A percentile compares a stretch with the other conserved stretches of the same genome.
phyloP scores from a whole-genome alignment of 129 eudicot species.

The Helianthus annuus region HanXRQr2.0-SUNRISE NC_035442.2:20475093-20475592 shows the following conservation, averaged over 20 bases:
- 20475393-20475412: not conserved
- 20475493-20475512: not conserved
- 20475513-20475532: not conserved
- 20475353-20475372: not conserved
- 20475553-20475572: constrained; percentile 47
- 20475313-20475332: not conserved
- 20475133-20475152: not conserved
- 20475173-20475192: constrained; percentile 97
- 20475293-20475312: not conserved
- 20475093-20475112: not conserved
- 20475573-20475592: constrained; percentile 67
- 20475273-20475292: not conserved
- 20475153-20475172: constrained; percentile 75
- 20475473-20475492: constrained; percentile 35
- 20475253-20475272: not conserved
- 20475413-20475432: constrained; percentile 70
- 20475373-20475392: not conserved
- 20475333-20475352: not conserved
- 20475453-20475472: constrained; percentile 51
- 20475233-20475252: constrained; percentile 3
- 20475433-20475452: constrained; percentile 75
- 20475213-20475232: constrained; percentile 55
- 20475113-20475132: not conserved
- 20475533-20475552: not conserved
- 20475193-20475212: constrained; percentile 83